Base-by-base conservation (phyloP, 805 yeast species). In the Candida odintsovae region DNA sequence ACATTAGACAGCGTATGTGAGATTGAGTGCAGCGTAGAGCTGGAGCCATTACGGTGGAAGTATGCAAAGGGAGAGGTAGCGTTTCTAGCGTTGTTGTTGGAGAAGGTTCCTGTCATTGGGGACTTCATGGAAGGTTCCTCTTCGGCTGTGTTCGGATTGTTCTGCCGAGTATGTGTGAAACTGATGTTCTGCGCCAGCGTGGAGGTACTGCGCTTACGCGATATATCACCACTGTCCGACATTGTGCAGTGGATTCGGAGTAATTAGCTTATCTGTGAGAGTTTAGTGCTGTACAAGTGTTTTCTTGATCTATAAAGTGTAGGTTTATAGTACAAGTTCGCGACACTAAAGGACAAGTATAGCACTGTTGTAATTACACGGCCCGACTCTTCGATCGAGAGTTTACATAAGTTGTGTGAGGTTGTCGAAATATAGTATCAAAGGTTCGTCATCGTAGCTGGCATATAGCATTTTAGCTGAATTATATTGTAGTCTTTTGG, bases 151-250 rank as follows among this genome's bases (percentile, higher is more conserved):
- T 19, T 41, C 33, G 29, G 1, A 29, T 40, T 11, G 22, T 40
- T 23, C 57, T 42, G 35, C 18, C 50, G 42, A 1, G 61, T 52
- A 21, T 56, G 64, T 2, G 57, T 57, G 49, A 60, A 60, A 15
- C 51, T 53, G 48, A 60, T 58, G 2, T 57, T 57, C 41, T 59
- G 59, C 12, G 63, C 59, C 37, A 56, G 50, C 2, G 62, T 57
- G 0, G 64, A 57, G 0, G 60, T 45, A 38, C 63, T 58, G 22
- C 62, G 38, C 43, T 53, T 56, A 41, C 63, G 48, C 26, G 46
- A 28, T 9, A 33, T 19, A 11, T 33, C 45, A 37, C 15, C 26
- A 20, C n/a, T 28, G 31, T 28, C 31, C n/a, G 31, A 8, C 31
- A 28, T 28, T 22, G 8, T 22, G 23, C 23, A 5, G 23, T 22